These are phyloP conservation scores for Colletotrichum sidae DNA, from an alignment of 2,329 filamentous ascomycete genomes.

Conservation along the genomic window DNA sequence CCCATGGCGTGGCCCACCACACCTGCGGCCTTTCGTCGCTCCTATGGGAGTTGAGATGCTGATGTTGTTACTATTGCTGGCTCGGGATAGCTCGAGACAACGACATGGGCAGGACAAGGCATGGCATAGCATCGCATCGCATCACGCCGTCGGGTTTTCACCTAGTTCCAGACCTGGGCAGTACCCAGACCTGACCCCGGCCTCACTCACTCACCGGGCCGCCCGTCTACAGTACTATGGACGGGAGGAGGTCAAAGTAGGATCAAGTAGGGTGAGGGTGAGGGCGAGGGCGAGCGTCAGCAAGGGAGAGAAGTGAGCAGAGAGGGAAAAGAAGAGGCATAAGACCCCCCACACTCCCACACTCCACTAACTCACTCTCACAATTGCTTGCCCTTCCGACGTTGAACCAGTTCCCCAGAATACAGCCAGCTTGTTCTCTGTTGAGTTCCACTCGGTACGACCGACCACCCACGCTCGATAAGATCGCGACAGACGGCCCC, in stretches of 20 bases:
- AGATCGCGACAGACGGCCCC: conserved; percentile 6
- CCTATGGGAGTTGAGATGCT: conserved; percentile 21
- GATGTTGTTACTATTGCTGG: conserved; percentile 17
- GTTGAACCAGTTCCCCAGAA: conserved; percentile 28
- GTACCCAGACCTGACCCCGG: background rate
- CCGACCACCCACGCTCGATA: conserved; percentile 4
- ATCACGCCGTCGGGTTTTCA: conserved; percentile 22
- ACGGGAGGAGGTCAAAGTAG: background rate
- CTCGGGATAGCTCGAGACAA: conserved; percentile 12
- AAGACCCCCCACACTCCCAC: conserved; percentile 34
- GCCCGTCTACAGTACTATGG: conserved; percentile 13
- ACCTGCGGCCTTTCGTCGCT: conserved; percentile 19
- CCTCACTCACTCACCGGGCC: conserved; percentile 3
- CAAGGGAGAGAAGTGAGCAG: background rate
- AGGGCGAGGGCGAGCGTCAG: conserved; percentile 2
- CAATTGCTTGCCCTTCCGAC: conserved; percentile 19
- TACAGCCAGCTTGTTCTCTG: conserved; percentile 23
- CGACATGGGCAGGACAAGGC: conserved; percentile 16
- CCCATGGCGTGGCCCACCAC: conserved; percentile 29
- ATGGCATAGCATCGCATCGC: conserved; percentile 23
- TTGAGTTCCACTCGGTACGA: conserved; percentile 4
- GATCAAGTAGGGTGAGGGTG: background rate
- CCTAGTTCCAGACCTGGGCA: conserved; percentile 1
- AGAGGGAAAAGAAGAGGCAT: conserved; percentile 27
- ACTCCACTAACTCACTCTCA: conserved; percentile 5